A percentile compares a stretch with the other conserved stretches of the same genome.
Evolutionary conservation across 2,329 filamentous ascomycete genomes (phyloP).

Genomic region (Xylaria sp.): DNA sequence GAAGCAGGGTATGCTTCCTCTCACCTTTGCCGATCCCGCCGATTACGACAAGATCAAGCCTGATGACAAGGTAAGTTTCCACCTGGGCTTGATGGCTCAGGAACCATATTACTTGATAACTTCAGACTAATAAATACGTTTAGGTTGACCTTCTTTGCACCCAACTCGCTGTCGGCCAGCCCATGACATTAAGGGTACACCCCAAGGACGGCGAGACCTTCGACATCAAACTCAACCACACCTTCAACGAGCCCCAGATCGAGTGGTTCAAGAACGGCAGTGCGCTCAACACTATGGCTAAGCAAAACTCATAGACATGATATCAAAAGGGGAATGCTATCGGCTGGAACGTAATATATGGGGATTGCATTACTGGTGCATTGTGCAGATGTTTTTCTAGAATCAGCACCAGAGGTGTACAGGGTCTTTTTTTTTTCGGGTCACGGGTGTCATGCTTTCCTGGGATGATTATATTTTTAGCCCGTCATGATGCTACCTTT

Average conservation of each 20-base stretch:
- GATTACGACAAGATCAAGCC: constrained; percentile 98
- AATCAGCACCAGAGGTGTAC: constrained; percentile 48
- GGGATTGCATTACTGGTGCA: constrained; percentile 44
- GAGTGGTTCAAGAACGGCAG: constrained; percentile 99
- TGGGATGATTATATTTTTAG: constrained; percentile 46
- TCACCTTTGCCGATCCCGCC: constrained; percentile 92
- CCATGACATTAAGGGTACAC: constrained; percentile 90
- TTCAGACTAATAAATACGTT: constrained; percentile 41
- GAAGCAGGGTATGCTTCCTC: constrained; percentile 99
- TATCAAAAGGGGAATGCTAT: constrained; percentile 27
- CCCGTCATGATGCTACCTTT: constrained; percentile 45
- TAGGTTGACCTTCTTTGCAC: constrained; percentile 86
- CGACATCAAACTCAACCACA: constrained; percentile 88
- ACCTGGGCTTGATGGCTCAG: not conserved
- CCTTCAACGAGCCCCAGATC: constrained; percentile 97
- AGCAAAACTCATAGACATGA: constrained; percentile 59
- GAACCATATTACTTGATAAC: not conserved
- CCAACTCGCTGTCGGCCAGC: constrained; percentile 90
- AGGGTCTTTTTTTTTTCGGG: constrained; percentile 46
- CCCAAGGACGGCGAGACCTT: constrained; percentile 85
- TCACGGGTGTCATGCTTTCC: constrained; percentile 48
- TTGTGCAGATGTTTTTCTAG: constrained; percentile 51
- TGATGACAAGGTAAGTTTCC: constrained; percentile 76
- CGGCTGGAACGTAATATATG: constrained; percentile 40
- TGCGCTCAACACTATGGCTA: constrained; percentile 98